Base-by-base conservation (phyloP, 352 stramenopile species). In the Phytophthora sp. region DNA sequence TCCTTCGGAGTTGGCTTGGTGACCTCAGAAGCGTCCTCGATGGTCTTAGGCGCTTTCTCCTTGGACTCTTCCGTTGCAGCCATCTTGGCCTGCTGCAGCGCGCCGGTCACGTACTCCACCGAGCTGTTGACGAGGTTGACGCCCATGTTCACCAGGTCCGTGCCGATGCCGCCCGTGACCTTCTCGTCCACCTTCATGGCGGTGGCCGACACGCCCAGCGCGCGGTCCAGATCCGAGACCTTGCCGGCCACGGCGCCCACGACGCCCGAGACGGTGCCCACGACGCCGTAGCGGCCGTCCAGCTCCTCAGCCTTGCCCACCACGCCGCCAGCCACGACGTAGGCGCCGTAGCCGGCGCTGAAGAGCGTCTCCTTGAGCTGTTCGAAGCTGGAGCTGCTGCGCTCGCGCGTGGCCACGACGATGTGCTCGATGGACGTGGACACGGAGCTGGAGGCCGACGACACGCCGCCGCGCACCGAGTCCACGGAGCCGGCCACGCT, bases 381-480 rank as follows among this genome's bases (percentile, higher is more conserved):
- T 45, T 89, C 76, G 20, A 89, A 87, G 56, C 71, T 81, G n/a
- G 76, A 85, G 45, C 62, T 79, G 31, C 77, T 87, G 42, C 67
- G 69, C 31, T 75, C 64, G 46, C 76, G 79, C 20, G 82, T 87
- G 28, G 77, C 75, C 31, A 73, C 75, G 44, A 91, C 79, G 59
- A 91, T 84, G 50, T 80, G 55, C 61, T 91, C 82, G 46, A 91
- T 86, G 32, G 82, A 91, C n/a, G 58, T 85, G 31, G 75, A 86
- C 42, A 88, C 75, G 23, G 72, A 77, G 43, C 60, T 72, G 9
- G 70, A 58, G 18, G 74, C 72, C 4, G 60, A 67, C 43, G 66
- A 69, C 27, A 83, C 55, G 35, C 74, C 74, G 49, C 69, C 69
- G 61, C 77, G 76, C 45, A 82, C 77, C 2, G 65, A 76, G 43